Percentiles rank a stretch among this genome's conserved stretches.
These are phyloP conservation scores for Evernia prunastri DNA, from an alignment of 495 filamentous ascomycete species.

Conservation along the genomic window DNA sequence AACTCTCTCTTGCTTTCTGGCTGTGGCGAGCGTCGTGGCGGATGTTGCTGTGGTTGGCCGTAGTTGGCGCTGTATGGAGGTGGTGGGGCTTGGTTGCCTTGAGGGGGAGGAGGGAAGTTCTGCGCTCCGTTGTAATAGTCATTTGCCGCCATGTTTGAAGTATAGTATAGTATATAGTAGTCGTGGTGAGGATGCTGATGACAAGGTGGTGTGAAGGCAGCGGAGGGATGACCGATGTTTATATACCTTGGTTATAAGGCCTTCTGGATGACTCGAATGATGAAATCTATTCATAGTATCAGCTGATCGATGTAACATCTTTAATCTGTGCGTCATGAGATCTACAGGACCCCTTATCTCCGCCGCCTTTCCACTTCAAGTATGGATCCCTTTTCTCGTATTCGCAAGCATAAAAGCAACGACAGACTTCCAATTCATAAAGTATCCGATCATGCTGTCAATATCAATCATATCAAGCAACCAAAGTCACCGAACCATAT, in stretches of 20 bases:
- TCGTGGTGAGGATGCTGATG: too few relatives aligned
- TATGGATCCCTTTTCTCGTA: too few relatives aligned
- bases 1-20: constrained; percentile 9
- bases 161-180: not conserved
- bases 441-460: too few relatives aligned
- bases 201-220: not conserved
- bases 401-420: too few relatives aligned
- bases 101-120: constrained; percentile 25
- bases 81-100: constrained; percentile 19
- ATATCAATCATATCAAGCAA: too few relatives aligned
- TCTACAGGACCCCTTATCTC: too few relatives aligned
- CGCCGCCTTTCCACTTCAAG: too few relatives aligned
- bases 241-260: too few relatives aligned
- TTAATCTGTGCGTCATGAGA: too few relatives aligned
- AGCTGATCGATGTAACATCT: not conserved
- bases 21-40: constrained; percentile 15
- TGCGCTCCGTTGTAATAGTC: constrained; percentile 24
- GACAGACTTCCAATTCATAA: too few relatives aligned
- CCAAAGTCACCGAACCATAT: too few relatives aligned
- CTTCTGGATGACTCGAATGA: too few relatives aligned
- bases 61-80: constrained; percentile 22
- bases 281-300: constrained; percentile 6
- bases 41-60: constrained; percentile 17
- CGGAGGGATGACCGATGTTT: not conserved
- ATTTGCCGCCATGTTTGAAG: constrained; percentile 19